Conservation (phyloP, 1,284 basidiomycete species). For the Trichosporon ovoides region DNA sequence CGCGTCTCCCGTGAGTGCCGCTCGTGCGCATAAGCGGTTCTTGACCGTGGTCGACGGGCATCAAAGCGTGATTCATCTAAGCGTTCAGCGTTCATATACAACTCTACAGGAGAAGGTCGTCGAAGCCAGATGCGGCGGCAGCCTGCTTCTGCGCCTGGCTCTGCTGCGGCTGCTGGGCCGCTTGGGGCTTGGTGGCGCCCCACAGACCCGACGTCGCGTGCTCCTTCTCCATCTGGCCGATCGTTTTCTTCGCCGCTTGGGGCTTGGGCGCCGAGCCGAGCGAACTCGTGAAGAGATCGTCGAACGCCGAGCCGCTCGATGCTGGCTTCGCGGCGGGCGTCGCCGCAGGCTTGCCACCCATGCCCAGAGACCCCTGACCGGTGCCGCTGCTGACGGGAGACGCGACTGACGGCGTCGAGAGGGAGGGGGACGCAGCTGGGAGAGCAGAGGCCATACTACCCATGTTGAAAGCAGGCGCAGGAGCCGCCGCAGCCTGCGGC, state of each 20-base stretch:
- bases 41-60: background rate
- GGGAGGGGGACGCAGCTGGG: conserved; percentile 23
- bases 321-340: conserved; percentile 9
- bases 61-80: conserved; percentile 1
- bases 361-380: conserved; percentile 2
- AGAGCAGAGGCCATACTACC: conserved; percentile 13
- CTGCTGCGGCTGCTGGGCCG: conserved; percentile 3
- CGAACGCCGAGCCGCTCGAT: conserved; percentile 55
- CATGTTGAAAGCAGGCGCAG: conserved; percentile 9
- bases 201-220: conserved; percentile 72
- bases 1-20: too few species aligned
- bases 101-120: conserved; percentile 29
- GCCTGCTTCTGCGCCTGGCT: conserved; percentile 15
- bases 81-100: background rate
- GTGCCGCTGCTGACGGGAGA: conserved; percentile 16
- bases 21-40: too few species aligned
- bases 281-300: conserved; percentile 84
- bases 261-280: conserved; percentile 49
- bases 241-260: conserved; percentile 58
- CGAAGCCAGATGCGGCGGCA: conserved; percentile 20
- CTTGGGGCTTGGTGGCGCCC: conserved; percentile 42
- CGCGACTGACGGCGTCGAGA: conserved; percentile 12
- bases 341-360: conserved; percentile 14
- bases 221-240: conserved; percentile 80
- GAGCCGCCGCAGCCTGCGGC: conserved; percentile 21